phyloP scores from a whole-genome alignment of 768 basidiomycete species.

The Boletus huronensis region DNA sequence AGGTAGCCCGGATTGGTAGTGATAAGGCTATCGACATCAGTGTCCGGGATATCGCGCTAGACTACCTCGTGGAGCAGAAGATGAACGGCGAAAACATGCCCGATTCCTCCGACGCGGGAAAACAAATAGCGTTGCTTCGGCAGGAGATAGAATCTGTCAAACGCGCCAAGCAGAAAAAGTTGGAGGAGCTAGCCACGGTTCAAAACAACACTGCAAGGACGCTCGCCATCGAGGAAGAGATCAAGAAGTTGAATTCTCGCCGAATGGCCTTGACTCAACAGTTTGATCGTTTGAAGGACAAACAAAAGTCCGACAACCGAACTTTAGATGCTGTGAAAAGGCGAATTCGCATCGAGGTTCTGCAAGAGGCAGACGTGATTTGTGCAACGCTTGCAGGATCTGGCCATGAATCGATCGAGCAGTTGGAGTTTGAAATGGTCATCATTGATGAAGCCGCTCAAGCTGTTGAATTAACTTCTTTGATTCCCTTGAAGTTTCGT shows the following conservation, averaged over 20 bases:
- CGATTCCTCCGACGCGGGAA: constrained; percentile 47
- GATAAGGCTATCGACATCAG: constrained; percentile 70
- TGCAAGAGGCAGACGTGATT: constrained; percentile 88
- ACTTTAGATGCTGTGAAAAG: constrained; percentile 81
- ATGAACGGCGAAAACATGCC: constrained; percentile 43
- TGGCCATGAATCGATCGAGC: constrained; percentile 81
- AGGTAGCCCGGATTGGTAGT: constrained; percentile 87
- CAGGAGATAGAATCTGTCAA: constrained; percentile 71
- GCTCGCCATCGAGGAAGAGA: constrained; percentile 64
- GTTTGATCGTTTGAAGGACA: constrained; percentile 76
- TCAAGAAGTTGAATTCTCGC: constrained; percentile 60
- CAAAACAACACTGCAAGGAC: constrained; percentile 55
- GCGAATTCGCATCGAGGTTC: constrained; percentile 67
- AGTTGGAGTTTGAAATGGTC: constrained; percentile 89
- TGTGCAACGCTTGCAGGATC: constrained; percentile 92
- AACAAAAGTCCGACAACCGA: constrained; percentile 74
- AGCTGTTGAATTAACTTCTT: constrained; percentile 88
- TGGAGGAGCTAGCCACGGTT: constrained; percentile 52
- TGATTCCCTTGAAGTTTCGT: constrained; percentile 91
- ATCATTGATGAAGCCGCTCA: constrained; percentile 99
- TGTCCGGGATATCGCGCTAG: constrained; percentile 84
- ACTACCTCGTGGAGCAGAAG: constrained; percentile 79
- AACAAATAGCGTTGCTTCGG: constrained; percentile 56
- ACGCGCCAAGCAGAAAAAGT: constrained; percentile 52
- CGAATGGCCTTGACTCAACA: constrained; percentile 62